phyloP scores from a whole-genome alignment of 306 rosid species.

The Myrica gale region DNA sequence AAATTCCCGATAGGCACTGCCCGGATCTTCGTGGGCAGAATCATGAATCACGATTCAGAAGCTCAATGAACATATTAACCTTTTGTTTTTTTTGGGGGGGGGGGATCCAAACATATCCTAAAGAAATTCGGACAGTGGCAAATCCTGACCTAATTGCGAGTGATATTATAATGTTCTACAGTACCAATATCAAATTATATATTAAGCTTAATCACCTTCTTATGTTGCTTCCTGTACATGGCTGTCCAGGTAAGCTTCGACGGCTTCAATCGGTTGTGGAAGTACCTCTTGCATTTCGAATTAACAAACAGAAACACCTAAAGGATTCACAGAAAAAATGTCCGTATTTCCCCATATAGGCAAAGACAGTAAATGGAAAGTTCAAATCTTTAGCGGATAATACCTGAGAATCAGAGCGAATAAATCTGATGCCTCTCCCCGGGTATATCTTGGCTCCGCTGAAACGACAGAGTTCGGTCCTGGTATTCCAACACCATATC shows the following conservation, averaged over 20 bases:
- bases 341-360: not conserved
- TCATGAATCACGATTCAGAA: not conserved
- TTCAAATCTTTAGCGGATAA: not conserved
- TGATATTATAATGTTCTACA: not conserved
- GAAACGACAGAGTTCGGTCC: constrained; percentile 86
- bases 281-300: constrained; percentile 77
- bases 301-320: constrained; percentile 75
- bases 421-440: constrained; percentile 76
- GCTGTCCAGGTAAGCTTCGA: constrained; percentile 91
- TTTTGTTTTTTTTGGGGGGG: no score
- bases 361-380: not conserved
- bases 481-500: constrained; percentile 27
- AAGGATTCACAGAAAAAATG: not conserved
- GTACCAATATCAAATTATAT: no score
- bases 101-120: not conserved
- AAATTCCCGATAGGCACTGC: not conserved
- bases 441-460: constrained; percentile 91
- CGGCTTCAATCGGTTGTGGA: constrained; percentile 80
- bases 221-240: constrained; percentile 83
- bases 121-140: not conserved
- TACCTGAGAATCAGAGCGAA: constrained; percentile 90
- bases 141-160: not conserved
- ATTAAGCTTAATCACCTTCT: constrained; percentile 48
- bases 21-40: not conserved
- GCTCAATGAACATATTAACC: no score